Evolutionary conservation across 1,139 yeast genomes (phyloP).

Genomic region (Magnusiomyces suaveolens): DNA sequence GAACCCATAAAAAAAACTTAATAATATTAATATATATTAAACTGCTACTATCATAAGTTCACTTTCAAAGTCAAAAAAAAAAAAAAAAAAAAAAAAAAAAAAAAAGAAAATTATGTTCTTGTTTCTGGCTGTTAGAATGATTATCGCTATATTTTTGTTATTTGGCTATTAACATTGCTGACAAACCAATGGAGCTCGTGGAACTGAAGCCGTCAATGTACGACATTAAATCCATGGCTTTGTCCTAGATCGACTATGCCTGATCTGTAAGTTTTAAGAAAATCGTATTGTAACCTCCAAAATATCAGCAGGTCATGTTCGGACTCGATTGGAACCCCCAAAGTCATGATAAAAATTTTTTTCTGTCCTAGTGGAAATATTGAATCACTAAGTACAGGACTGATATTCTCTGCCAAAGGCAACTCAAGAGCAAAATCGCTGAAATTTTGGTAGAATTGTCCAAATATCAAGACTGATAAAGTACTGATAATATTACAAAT

Average conservation of each 20-base stretch:
- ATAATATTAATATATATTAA: no score
- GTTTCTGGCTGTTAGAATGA: no score
- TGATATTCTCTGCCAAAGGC: constrained; percentile 91
- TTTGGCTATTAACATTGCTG: no score
- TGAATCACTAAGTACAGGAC: constrained; percentile 97
- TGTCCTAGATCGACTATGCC: neutral
- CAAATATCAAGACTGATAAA: constrained; percentile 93
- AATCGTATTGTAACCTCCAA: constrained; percentile 86
- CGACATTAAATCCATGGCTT: no score
- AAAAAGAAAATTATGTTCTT: no score
- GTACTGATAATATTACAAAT: constrained; percentile 98
- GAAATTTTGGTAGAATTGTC: constrained; percentile 88
- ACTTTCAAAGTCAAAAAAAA: constrained; percentile 73
- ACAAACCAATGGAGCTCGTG: constrained; percentile 50
- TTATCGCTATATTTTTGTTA: no score
- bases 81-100: constrained; percentile 24
- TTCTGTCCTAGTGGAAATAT: constrained; percentile 94
- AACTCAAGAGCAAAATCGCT: constrained; percentile 90
- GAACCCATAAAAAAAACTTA: constrained; percentile 78
- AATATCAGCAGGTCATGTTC: constrained; percentile 84
- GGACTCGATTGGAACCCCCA: constrained; percentile 93
- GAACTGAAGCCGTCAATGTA: constrained; percentile 83
- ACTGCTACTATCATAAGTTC: neutral
- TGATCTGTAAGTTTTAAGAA: neutral
- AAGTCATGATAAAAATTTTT: constrained; percentile 88